Evolutionary conservation across 345 rosid species (phyloP).

Genomic region (Ricinus communis): DNA sequence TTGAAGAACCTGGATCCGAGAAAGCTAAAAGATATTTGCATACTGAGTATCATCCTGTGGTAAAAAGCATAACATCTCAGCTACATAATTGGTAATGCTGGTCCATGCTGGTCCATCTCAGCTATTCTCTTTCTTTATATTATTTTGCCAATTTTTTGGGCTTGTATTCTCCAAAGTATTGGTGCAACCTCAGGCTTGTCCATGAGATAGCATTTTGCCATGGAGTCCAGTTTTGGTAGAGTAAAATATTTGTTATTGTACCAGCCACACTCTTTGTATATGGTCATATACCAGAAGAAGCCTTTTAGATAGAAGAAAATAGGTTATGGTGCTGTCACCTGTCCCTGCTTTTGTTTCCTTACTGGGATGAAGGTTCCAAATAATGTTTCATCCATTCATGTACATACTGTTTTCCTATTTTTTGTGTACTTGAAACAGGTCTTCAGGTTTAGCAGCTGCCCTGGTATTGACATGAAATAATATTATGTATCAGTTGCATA

Average conservation of each 20-base stretch:
- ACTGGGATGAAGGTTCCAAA: conserved; percentile 3
- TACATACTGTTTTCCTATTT: neutral
- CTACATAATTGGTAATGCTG: conserved; percentile 75
- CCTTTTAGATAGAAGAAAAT: conserved; percentile 15
- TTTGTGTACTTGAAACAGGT: conserved; percentile 12
- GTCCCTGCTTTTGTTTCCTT: neutral
- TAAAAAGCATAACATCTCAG: conserved; percentile 71
- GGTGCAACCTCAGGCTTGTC: neutral
- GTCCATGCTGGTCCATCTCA: neutral
- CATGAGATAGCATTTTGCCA: conserved; percentile 10
- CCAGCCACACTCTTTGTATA: conserved; percentile 20
- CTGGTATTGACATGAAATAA: neutral
- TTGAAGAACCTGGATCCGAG: conserved; percentile 76
- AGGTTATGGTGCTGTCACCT: neutral
- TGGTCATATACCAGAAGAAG: conserved; percentile 15
- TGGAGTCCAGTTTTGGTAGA: conserved; percentile 43
- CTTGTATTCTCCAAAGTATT: neutral
- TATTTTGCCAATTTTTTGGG: no score
- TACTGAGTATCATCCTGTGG: conserved; percentile 81
- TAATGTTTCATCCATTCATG: conserved; percentile 3
- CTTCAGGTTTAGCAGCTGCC: neutral
- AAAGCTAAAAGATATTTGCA: conserved; percentile 71
- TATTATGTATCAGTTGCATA: neutral
- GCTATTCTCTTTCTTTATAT: no score
- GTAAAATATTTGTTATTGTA: conserved; percentile 18